These are phyloP conservation scores for Arthrobotrys sphaeroides DNA, from an alignment of 2,329 filamentous ascomycete genomes.

Conservation along the genomic window DNA sequence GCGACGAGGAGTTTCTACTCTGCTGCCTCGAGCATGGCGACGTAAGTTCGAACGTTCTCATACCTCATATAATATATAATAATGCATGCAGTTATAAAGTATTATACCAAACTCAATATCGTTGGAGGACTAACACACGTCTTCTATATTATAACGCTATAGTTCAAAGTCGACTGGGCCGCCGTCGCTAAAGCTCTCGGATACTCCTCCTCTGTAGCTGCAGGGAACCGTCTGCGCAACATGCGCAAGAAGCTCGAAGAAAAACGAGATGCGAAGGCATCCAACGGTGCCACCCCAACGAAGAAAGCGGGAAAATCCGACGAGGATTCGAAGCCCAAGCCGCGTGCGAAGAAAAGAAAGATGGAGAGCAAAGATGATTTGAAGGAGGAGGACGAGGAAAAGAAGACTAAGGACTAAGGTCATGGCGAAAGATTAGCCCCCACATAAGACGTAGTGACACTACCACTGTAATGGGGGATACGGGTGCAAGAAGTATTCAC, in stretches of 20 bases:
- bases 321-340: constrained; percentile 12
- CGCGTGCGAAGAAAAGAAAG: constrained; percentile 32
- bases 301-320: background rate
- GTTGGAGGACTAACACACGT: no score
- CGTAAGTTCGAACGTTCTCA: no score
- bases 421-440: background rate
- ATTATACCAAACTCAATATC: no score
- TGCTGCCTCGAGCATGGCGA: constrained; percentile 26
- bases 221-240: constrained; percentile 24
- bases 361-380: background rate
- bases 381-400: background rate
- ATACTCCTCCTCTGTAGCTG: constrained; percentile 14
- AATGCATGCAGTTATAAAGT: background rate
- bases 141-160: no score
- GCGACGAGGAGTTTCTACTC: constrained; percentile 32
- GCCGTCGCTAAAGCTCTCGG: constrained; percentile 41
- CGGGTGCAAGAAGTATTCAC: no score
- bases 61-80: background rate
- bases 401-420: background rate
- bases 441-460: no score
- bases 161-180: constrained; percentile 28
- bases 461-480: no score
- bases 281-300: background rate
- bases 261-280: background rate
- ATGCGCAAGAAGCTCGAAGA: constrained; percentile 9